Evolutionary conservation across 2,329 filamentous ascomycete species (phyloP), one percentile per base, ranked within the genome.

Genomic region (Cordyceps militaris): DNA sequence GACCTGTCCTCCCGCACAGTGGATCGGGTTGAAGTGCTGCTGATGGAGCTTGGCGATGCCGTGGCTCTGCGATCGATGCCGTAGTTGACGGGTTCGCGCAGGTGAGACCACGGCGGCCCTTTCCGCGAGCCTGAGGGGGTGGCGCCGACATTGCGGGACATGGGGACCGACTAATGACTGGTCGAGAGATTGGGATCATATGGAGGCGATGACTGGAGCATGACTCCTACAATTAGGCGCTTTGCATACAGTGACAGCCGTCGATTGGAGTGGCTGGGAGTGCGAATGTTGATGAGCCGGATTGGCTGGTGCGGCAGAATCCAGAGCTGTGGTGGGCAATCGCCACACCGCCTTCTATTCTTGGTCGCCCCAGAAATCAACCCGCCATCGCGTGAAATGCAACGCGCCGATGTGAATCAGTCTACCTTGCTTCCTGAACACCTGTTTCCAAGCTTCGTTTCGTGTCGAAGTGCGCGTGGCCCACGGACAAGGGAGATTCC

Each of bases 51-150:
- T 4, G 74, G 71, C 10, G 71, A 70, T 24, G 76, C 74, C 53
- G 68, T 60, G 44, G 67, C 68, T 57, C 70, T 64, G 61, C 73
- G 72, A 60, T 43, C 55, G 63, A 74, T 65, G 66, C 74, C 77
- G 30, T 73, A 71, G 51, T 68, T 74, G 69, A 77, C 80, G 65
- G 78, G 71, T 61, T 83, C 79, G 44, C 79, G 78, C 51, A 82
- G 72, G 63, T 81, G 80, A 51, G 77, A 73, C 78, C 78, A 80
- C 61, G 75, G 78, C 58, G 75, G 71, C 42, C 72, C 71, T 67
- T 72, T 79, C 62, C 77, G 77, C 60, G 76, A 69, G 63, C 72
- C 72, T 62, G 74, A 70, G 59, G 74, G 69, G 38, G 71, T 66
- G 55, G 66, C 63, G 60, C 66, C 64, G 61, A 69, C 73, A 73